Conservation (phyloP, 495 filamentous ascomycete species). For the Melanomma pulvis-pyrius region DNA sequence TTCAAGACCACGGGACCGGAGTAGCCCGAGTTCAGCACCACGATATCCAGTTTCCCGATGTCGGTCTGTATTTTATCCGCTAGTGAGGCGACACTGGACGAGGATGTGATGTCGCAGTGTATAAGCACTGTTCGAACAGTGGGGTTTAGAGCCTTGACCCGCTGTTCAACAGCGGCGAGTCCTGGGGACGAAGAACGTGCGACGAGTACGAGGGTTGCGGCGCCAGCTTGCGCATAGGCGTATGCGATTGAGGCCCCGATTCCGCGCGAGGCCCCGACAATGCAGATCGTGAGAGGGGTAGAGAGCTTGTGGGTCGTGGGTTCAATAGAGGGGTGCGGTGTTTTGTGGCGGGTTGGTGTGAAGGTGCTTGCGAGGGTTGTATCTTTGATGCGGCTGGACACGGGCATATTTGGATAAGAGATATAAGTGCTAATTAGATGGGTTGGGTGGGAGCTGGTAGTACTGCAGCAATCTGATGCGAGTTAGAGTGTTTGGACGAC, state of each 20-base stretch:
- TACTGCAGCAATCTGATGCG: too few relatives aligned
- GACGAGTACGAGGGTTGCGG: conserved; percentile 27
- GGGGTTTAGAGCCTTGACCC: conserved; percentile 31
- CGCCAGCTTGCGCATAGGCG: conserved; percentile 40
- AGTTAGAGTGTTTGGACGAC: too few relatives aligned
- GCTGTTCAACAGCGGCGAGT: conserved; percentile 26
- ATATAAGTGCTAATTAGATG: too few relatives aligned
- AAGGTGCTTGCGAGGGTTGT: conserved; percentile 17
- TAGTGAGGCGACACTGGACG: conserved; percentile 17
- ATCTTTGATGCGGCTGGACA: conserved; percentile 10
- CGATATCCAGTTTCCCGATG: conserved; percentile 32
- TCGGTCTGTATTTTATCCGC: conserved; percentile 23
- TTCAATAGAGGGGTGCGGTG: conserved; percentile 16
- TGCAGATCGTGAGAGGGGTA: conserved; percentile 31
- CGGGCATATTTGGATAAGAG: background rate
- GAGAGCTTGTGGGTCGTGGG: conserved; percentile 30
- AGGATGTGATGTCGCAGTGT: conserved; percentile 35
- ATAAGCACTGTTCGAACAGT: conserved; percentile 13
- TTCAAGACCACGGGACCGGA: conserved; percentile 41
- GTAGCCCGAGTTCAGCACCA: conserved; percentile 38
- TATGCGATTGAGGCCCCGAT: conserved; percentile 39
- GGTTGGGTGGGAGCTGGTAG: background rate
- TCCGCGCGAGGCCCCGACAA: conserved; percentile 36
- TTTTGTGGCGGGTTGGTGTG: conserved; percentile 13
- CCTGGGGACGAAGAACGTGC: conserved; percentile 18